Base-by-base conservation (phyloP, 2,329 filamentous ascomycete genomes). In the Curvularia verruculosa region DNA sequence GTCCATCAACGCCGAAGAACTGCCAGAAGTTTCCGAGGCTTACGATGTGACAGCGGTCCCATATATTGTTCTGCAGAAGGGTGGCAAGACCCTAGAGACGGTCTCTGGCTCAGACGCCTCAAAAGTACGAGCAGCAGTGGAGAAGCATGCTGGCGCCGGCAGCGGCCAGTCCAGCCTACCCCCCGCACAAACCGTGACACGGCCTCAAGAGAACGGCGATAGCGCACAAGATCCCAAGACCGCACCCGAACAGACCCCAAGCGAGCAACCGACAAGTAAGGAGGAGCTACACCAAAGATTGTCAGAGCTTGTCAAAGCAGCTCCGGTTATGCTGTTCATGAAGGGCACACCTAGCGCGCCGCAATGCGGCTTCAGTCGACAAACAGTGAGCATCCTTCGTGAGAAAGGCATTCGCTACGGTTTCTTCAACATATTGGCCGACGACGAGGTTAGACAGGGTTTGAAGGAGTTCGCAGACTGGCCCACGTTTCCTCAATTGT, bases 311-410 rank as follows among this genome's bases (percentile, higher is more conserved):
- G 94, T 98, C 65, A 96, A 94, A 81, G 95, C 95, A 5, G 94
- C 95, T 29, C 92, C 93, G 0, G 93, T 99, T 29, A 99, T 99
- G 95, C 83, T 99, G 26, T 99, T 99, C 79, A 96, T 96, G 92
- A 96, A 96, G 81, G 93, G 92, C n/a, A 96, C 91, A 2, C 92
- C 92, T 0, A 91, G 88, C 64, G 85, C 87, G 29, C 92, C 92
- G 1, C 90, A 96, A 77, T 96, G 93, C 72, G 92, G 95, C 2
- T 99, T 99, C 79, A 96, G 91, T 65, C 83, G 94, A 66, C 92
- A 97, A 80, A 81, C 96, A 43, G 95, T 99, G 41, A 87, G 82
- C 24, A 85, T 99, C 45, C 80, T 99, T 69, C 86, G 95, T 50
- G 94, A 98, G 79, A 89, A 92, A 73, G 89, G 89, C 48, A 90